These are phyloP conservation scores for bread wheat (Triticum aestivum) DNA, from an alignment of 176 grass and related monocot genomes.

Conservation along the genomic window IWGSC_CS_RefSeq_v2.1 NC_057798.1:646105991-646106490, in stretches of 20 bases:
- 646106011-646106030: not conserved
- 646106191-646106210: too few relatives aligned
- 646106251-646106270: too few relatives aligned
- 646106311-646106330: not conserved
- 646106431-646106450: conserved; percentile 46
- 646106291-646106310: not conserved
- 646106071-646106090: not conserved
- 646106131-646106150: too few relatives aligned
- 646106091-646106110: too few relatives aligned
- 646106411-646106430: not conserved
- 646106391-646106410: not conserved
- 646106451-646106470: conserved; percentile 57
- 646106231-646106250: too few relatives aligned
- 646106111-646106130: not conserved
- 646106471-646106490: conserved; percentile 70
- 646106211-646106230: not conserved
- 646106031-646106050: not conserved
- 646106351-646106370: not conserved
- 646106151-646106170: too few relatives aligned
- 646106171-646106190: too few relatives aligned
- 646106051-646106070: not conserved
- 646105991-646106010: too few relatives aligned
- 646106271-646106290: too few relatives aligned
- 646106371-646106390: not conserved
- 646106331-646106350: not conserved